phyloP scores from a whole-genome alignment of 352 stramenopile genomes.

The Peronospora belbahrii region DNA sequence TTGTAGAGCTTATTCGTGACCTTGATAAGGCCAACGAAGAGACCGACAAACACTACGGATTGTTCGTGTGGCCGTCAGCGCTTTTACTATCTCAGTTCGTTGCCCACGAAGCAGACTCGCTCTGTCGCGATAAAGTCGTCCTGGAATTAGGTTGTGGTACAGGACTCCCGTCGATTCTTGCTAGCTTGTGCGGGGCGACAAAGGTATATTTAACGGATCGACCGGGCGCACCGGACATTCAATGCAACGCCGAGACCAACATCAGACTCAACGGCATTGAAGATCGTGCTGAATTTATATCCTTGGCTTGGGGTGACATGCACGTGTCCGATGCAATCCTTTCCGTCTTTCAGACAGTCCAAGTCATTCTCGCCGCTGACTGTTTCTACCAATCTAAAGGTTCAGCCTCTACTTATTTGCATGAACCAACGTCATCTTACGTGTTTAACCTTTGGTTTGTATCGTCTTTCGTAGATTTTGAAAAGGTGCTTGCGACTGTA shows the following conservation, averaged over 20 bases:
- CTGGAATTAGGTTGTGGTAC: conserved; percentile 64
- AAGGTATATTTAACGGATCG: conserved; percentile 53
- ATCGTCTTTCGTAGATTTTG: conserved; percentile 37
- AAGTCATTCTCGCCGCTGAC: conserved; percentile 52
- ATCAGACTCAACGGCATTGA: conserved; percentile 41
- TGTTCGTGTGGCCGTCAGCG: conserved; percentile 64
- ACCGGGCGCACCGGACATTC: conserved; percentile 34
- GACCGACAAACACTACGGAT: conserved; percentile 44
- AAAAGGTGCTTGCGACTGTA: conserved; percentile 61
- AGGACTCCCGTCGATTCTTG: conserved; percentile 54
- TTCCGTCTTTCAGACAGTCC: conserved; percentile 25
- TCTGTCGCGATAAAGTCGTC: conserved; percentile 36
- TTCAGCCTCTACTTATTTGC: conserved; percentile 2
- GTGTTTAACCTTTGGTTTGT: background rate
- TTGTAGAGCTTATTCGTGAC: conserved; percentile 53
- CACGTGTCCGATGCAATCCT: conserved; percentile 20
- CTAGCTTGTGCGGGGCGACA: conserved; percentile 29
- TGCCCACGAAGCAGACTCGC: conserved; percentile 18
- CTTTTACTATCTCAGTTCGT: conserved; percentile 46
- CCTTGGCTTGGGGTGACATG: conserved; percentile 45
- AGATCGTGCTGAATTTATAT: conserved; percentile 28
- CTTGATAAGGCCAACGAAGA: conserved; percentile 31
- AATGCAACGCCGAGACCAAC: conserved; percentile 45
- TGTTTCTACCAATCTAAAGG: conserved; percentile 68
- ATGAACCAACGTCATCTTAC: background rate